Evolutionary conservation across 2,329 filamentous ascomycete species (phyloP).

Genomic region (Grosmannia serpens): DNA sequence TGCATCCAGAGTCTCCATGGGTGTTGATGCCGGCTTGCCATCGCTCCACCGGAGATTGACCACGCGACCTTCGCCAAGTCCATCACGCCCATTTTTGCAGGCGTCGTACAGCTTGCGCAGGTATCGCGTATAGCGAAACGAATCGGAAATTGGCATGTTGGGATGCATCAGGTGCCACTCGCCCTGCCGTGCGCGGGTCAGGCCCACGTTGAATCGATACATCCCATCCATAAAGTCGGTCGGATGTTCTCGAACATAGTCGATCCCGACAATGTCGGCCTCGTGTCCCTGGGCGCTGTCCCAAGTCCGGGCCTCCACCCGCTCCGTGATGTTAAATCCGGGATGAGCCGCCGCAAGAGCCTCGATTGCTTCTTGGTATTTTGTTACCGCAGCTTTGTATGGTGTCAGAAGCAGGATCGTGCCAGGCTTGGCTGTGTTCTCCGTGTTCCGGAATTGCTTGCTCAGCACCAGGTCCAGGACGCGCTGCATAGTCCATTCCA

Average conservation of each 20-base stretch:
- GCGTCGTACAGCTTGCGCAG: conserved; percentile 11
- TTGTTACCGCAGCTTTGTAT: conserved; percentile 25
- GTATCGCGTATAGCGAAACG: conserved; percentile 7
- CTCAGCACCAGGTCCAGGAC: conserved; percentile 21
- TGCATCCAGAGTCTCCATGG: background rate
- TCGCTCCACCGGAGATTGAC: background rate
- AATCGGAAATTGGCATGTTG: conserved; percentile 15
- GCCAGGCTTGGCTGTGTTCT: conserved; percentile 16
- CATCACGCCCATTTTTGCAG: conserved; percentile 3
- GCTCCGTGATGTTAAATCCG: conserved; percentile 1
- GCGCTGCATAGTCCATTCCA: conserved; percentile 24
- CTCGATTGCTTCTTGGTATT: conserved; percentile 21
- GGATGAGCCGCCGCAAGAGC: conserved; percentile 18
- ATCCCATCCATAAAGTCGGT: conserved; percentile 31
- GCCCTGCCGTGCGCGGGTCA: conserved; percentile 31
- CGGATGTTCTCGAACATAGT: conserved; percentile 29
- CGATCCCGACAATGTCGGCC: conserved; percentile 35
- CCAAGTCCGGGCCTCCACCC: conserved; percentile 30
- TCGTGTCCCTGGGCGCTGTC: conserved; percentile 36
- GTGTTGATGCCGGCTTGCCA: background rate
- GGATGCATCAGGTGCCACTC: conserved; percentile 34
- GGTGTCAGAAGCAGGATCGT: conserved; percentile 33
- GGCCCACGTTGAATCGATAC: conserved; percentile 32
- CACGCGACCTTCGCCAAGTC: conserved; percentile 9
- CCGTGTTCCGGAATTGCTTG: conserved; percentile 20